phyloP scores from a whole-genome alignment of 1,284 basidiomycete species.

The Moniliophthora roreri region DNA sequence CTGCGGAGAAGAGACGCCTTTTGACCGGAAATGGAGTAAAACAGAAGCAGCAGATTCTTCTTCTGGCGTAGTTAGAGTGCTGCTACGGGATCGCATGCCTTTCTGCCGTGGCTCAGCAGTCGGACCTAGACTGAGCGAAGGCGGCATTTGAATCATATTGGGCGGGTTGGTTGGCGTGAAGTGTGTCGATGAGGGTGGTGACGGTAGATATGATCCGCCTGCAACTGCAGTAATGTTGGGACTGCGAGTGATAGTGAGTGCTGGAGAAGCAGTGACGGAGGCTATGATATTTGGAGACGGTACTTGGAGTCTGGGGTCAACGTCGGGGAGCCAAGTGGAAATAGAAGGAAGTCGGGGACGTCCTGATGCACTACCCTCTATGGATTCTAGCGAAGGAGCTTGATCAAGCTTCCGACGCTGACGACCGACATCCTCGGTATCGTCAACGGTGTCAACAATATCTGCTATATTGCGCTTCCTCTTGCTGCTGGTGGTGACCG shows the following conservation, averaged over 20 bases:
- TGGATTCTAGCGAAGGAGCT: too few relatives aligned
- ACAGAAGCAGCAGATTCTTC: slow-evolving; percentile 70
- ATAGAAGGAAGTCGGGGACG: slow-evolving; percentile 7
- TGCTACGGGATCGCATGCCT: slow-evolving; percentile 35
- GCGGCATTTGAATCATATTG: slow-evolving; percentile 2
- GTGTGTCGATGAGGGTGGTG: slow-evolving; percentile 43
- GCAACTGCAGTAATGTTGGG: slow-evolving; percentile 6
- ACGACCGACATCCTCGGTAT: not conserved
- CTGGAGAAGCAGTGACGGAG: slow-evolving; percentile 6
- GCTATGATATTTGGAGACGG: slow-evolving; percentile 1
- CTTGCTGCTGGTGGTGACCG: too few relatives aligned
- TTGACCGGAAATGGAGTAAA: slow-evolving; percentile 56
- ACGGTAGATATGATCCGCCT: slow-evolving; percentile 35
- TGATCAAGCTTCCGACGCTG: not conserved
- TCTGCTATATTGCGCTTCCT: not conserved
- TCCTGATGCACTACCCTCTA: not conserved
- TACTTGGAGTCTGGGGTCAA: slow-evolving; percentile 25
- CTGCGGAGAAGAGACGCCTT: slow-evolving; percentile 28
- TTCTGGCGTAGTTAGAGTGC: slow-evolving; percentile 44
- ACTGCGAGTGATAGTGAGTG: slow-evolving; percentile 4
- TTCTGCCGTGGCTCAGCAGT: slow-evolving; percentile 8
- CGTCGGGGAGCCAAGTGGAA: slow-evolving; percentile 37
- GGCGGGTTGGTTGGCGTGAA: slow-evolving; percentile 27
- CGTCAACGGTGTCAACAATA: not conserved
- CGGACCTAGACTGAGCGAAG: slow-evolving; percentile 7